Conservation (phyloP, 1,139 yeast genomes). For the Magnusiomyces sp. region DNA sequence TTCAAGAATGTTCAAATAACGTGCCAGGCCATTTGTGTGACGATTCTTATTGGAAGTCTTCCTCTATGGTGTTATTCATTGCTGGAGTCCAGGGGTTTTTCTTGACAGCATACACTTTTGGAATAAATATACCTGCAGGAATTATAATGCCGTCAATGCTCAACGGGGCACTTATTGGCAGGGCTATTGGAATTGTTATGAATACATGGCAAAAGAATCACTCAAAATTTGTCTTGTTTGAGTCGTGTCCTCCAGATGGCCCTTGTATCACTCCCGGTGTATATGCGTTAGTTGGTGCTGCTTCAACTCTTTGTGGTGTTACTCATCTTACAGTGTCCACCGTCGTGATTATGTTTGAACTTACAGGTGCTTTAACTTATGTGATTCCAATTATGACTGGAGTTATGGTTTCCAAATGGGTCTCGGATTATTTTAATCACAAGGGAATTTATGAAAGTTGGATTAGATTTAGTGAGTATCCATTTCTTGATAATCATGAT, state of each 20-base stretch:
- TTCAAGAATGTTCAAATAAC: constrained; percentile 47
- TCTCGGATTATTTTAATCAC: constrained; percentile 35
- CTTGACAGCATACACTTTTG: constrained; percentile 55
- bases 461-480: constrained; percentile 35
- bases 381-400: constrained; percentile 83
- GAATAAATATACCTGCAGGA: constrained; percentile 66
- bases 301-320: constrained; percentile 88
- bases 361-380: constrained; percentile 86
- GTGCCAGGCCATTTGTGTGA: constrained; percentile 32
- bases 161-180: constrained; percentile 62
- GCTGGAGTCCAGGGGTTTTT: constrained; percentile 48
- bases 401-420: constrained; percentile 42
- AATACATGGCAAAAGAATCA: constrained; percentile 26
- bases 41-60: constrained; percentile 25
- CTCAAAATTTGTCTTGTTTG: constrained; percentile 25
- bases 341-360: constrained; percentile 90
- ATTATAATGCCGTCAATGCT: constrained; percentile 64
- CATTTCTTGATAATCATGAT: constrained; percentile 32
- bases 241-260: constrained; percentile 39
- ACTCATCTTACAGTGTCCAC: constrained; percentile 89
- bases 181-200: constrained; percentile 57
- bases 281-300: constrained; percentile 95
- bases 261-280: constrained; percentile 83
- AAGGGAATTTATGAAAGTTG: constrained; percentile 38
- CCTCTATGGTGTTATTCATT: constrained; percentile 33